Conservation (phyloP, 768 basidiomycete species). For the Zangia roseola region DNA sequence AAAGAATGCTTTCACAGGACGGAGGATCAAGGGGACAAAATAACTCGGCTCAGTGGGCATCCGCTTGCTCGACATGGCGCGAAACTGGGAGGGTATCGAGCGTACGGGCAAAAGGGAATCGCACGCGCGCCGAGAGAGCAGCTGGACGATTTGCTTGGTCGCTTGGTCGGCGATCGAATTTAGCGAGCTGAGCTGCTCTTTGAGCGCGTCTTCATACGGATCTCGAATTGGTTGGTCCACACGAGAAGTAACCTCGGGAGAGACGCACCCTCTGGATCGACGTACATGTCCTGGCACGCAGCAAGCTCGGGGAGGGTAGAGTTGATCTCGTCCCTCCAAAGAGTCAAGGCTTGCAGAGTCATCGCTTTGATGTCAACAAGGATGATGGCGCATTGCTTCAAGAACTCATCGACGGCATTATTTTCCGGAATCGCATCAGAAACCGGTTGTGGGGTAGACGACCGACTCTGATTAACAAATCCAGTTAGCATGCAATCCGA, state of each 20-base stretch:
- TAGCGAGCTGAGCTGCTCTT: conserved; percentile 48
- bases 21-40: conserved; percentile 79
- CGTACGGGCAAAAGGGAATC: conserved; percentile 84
- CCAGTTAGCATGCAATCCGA: neutral
- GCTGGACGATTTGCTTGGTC: conserved; percentile 60
- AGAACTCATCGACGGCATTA: conserved; percentile 58
- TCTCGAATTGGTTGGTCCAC: neutral
- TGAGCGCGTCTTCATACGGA: conserved; percentile 49
- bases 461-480: conserved; percentile 38
- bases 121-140: conserved; percentile 78
- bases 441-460: conserved; percentile 50
- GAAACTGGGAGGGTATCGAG: conserved; percentile 87
- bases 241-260: neutral
- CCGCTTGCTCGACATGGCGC: conserved; percentile 77
- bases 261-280: conserved; percentile 50
- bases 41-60: conserved; percentile 79
- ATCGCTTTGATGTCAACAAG: conserved; percentile 68
- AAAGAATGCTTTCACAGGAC: conserved; percentile 77
- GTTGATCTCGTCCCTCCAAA: conserved; percentile 72
- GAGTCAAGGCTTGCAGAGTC: conserved; percentile 45
- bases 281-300: conserved; percentile 31
- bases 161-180: conserved; percentile 54
- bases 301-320: conserved; percentile 53
- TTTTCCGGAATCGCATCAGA: conserved; percentile 54
- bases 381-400: conserved; percentile 64